Percentiles rank a stretch among this genome's conserved stretches.
phyloP scores from a whole-genome alignment of 2,329 filamentous ascomycete species.

The Fusarium sulawesiense region DNA sequence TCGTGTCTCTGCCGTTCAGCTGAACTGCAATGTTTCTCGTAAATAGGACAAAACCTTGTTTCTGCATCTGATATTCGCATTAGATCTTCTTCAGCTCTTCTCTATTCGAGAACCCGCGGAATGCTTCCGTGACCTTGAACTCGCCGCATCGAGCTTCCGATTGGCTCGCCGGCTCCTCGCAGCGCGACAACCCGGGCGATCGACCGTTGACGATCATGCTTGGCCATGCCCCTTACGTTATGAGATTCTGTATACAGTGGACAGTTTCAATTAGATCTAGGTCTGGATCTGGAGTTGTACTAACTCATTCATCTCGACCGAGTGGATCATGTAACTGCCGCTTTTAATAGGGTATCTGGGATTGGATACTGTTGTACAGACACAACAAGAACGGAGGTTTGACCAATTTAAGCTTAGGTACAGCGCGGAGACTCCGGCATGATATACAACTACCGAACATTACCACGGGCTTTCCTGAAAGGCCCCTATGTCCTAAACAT shows the following conservation, averaged over 20 bases:
- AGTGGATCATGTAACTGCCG: neutral
- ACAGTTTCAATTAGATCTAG: neutral
- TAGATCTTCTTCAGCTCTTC: slow-evolving; percentile 36
- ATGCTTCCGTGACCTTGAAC: neutral
- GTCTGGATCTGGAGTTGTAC: neutral
- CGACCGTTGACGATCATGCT: slow-evolving; percentile 14
- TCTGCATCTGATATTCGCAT: neutral
- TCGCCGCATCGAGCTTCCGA: neutral
- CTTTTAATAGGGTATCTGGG: neutral
- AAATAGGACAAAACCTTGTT: slow-evolving; percentile 5
- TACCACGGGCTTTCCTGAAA: neutral
- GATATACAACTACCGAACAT: neutral
- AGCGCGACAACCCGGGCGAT: slow-evolving; percentile 14
- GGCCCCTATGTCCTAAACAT: neutral
- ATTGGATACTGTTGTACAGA: neutral
- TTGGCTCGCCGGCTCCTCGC: neutral
- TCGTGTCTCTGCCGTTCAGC: slow-evolving; percentile 23
- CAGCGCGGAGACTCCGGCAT: neutral
- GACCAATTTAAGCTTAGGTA: slow-evolving; percentile 35
- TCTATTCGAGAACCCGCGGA: neutral
- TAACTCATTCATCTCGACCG: neutral
- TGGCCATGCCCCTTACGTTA: slow-evolving; percentile 4
- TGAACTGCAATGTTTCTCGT: neutral
- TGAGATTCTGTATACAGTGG: neutral
- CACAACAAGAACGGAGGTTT: neutral